Percentiles rank a stretch among this genome's conserved stretches.
These are phyloP conservation scores for Pyrus pyrifolia DNA, from an alignment of 306 rosid genomes.

Conservation along the genomic window DNA sequence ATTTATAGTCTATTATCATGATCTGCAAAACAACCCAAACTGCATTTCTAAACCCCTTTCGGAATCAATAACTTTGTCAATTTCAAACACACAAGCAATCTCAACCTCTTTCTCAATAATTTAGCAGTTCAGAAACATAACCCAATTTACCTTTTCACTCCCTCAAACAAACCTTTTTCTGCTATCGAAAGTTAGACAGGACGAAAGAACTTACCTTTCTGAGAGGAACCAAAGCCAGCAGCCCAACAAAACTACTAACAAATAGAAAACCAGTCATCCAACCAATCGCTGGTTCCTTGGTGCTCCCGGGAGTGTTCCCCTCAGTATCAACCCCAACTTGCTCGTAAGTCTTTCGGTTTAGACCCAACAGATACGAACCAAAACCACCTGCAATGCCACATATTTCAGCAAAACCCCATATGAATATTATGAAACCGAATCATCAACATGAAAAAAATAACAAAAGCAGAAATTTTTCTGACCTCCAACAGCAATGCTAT, in stretches of 20 bases:
- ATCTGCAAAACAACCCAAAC: slow-evolving; percentile 49
- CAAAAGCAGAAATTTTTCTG: neutral
- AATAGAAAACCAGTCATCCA: slow-evolving; percentile 96
- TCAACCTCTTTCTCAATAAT: neutral
- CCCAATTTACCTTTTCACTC: neutral
- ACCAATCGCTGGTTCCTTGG: slow-evolving; percentile 80
- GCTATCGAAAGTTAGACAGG: neutral
- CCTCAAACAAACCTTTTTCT: neutral
- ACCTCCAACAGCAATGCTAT: slow-evolving; percentile 96
- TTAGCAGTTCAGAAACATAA: neutral
- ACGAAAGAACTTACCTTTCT: slow-evolving; percentile 57
- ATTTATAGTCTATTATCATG: slow-evolving; percentile 88
- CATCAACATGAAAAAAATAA: neutral
- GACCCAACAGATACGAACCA: slow-evolving; percentile 88
- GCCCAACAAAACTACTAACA: slow-evolving; percentile 86
- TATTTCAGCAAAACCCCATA: neutral
- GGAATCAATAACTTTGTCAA: neutral
- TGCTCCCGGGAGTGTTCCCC: slow-evolving; percentile 74
- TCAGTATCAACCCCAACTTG: slow-evolving; percentile 77
- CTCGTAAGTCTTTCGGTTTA: slow-evolving; percentile 68
- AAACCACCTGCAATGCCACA: slow-evolving; percentile 71
- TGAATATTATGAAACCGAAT: neutral
- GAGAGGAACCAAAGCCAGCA: slow-evolving; percentile 86
- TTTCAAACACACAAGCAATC: neutral
- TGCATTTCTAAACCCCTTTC: slow-evolving; percentile 1